Percentiles rank a stretch among this genome's conserved stretches.
phyloP scores from a whole-genome alignment of 805 yeast species.

The Starmerella potacharoeniae region DNA sequence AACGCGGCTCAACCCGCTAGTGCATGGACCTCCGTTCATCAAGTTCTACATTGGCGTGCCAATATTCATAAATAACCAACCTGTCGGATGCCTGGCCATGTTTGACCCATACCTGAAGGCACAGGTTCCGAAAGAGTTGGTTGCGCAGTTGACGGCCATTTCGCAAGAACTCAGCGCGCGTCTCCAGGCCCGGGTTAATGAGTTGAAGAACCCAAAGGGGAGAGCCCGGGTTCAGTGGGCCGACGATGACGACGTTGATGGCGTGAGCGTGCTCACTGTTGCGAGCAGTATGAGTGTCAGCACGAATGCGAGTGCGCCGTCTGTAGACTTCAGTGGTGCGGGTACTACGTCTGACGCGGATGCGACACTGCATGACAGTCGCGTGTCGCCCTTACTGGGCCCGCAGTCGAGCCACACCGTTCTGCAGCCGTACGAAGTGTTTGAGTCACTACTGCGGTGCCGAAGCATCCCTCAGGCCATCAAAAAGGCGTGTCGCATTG shows the following conservation, averaged over 20 bases:
- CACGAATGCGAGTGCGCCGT: background rate
- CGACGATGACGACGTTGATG: slow-evolving; percentile 3
- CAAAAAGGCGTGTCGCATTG: slow-evolving; percentile 23
- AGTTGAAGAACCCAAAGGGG: background rate
- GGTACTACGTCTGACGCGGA: background rate
- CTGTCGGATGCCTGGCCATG: slow-evolving; percentile 48
- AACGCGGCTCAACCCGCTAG: slow-evolving; percentile 48
- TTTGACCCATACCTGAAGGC: slow-evolving; percentile 35
- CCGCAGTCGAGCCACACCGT: slow-evolving; percentile 6
- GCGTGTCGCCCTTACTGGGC: background rate
- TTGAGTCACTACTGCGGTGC: slow-evolving; percentile 22
- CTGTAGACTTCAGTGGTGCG: background rate
- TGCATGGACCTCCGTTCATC: slow-evolving; percentile 48
- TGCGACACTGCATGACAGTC: background rate
- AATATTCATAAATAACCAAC: slow-evolving; percentile 33
- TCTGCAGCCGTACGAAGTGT: slow-evolving; percentile 24
- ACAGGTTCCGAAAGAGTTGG: slow-evolving; percentile 12
- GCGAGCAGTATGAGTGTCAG: background rate
- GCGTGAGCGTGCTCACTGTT: background rate
- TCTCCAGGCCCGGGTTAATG: slow-evolving; percentile 1
- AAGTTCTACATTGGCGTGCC: slow-evolving; percentile 60
- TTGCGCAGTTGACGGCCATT: slow-evolving; percentile 10
- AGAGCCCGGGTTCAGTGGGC: slow-evolving; percentile 8
- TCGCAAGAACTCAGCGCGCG: slow-evolving; percentile 10
- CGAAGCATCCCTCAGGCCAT: slow-evolving; percentile 20